Percentiles rank a stretch among this genome's conserved stretches.
phyloP scores from a whole-genome alignment of 2,329 filamentous ascomycete species.

The Arachnomyces sp. region DNA sequence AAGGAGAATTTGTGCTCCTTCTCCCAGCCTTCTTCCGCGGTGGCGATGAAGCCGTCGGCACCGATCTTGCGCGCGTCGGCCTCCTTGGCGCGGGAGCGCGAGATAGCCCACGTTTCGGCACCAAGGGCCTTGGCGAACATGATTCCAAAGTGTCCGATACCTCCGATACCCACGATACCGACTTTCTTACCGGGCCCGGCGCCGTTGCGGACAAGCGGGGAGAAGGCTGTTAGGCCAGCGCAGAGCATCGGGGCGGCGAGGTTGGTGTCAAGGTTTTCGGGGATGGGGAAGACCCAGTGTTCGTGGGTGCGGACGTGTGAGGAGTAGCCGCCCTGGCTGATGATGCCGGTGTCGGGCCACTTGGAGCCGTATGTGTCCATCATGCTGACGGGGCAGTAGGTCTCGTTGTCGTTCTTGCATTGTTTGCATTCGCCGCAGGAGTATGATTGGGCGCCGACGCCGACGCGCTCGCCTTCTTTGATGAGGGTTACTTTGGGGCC shows the following conservation, averaged over 20 bases:
- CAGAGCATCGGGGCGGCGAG: slow-evolving; percentile 74
- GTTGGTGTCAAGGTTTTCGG: slow-evolving; percentile 54
- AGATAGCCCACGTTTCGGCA: slow-evolving; percentile 55
- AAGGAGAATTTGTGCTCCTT: slow-evolving; percentile 47
- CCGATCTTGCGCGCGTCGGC: slow-evolving; percentile 52
- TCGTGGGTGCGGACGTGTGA: slow-evolving; percentile 66
- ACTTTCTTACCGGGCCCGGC: slow-evolving; percentile 55
- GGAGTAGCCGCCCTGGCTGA: slow-evolving; percentile 56
- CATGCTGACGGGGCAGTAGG: slow-evolving; percentile 52
- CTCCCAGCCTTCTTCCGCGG: slow-evolving; percentile 51
- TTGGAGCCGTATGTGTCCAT: slow-evolving; percentile 48
- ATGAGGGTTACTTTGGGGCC: slow-evolving; percentile 56
- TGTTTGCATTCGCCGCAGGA: slow-evolving; percentile 57
- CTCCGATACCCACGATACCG: slow-evolving; percentile 43
- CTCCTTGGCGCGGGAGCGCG: slow-evolving; percentile 52
- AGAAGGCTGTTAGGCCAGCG: slow-evolving; percentile 73
- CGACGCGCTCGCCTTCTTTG: slow-evolving; percentile 56
- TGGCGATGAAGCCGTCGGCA: slow-evolving; percentile 53
- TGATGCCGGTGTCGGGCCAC: slow-evolving; percentile 43
- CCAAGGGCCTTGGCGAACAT: slow-evolving; percentile 61
- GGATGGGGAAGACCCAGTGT: slow-evolving; percentile 63
- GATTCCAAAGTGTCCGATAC: slow-evolving; percentile 63
- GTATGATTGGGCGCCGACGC: slow-evolving; percentile 60
- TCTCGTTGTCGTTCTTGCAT: slow-evolving; percentile 60
- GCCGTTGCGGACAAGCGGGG: slow-evolving; percentile 67